Evolutionary conservation across 2,329 filamentous ascomycete species (phyloP), one percentile per base, ranked within the genome.

Genomic region (Berkeleyomyces rouxiae): DNA sequence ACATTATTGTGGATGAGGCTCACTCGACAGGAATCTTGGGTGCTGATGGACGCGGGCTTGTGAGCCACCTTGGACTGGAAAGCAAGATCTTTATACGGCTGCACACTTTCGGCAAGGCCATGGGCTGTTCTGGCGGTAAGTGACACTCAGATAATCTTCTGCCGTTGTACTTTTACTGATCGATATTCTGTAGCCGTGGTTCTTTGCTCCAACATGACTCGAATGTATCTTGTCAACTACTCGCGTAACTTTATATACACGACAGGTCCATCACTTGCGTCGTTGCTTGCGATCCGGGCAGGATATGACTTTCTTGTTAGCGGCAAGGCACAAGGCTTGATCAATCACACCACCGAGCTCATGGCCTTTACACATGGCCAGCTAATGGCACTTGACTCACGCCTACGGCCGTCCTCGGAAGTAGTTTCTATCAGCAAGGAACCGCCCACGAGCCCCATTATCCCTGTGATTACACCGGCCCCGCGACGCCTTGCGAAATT

Each of bases 161-260:
- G 9, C 7, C 0, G 6, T 42, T 1, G 7, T 11, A 6, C 9
- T 53, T 39, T 62, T n/a, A 51, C 63, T 67, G 42, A 69, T 62
- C 67, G 37, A 69, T 65, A 40, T 51, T 58, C 58, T 60, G 42
- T 51, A 70, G 70, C 71, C 31, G 84, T 84, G 23, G 74, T 89
- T 1, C 75, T 90, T 0, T 87, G 84, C 69, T 82, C 82, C 1
- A 70, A 77, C 0, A 72, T 78, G 0, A 80, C 82, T 0, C 75
- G 84, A 33, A 73, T 80, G 1, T 89, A 88, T 66, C 75, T 90
- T 60, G 79, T 89, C 71, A 90, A 90, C 69, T 90, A 90, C 68
- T 85, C 86, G 0, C 80, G 86, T n/a, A 83, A 80, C 1, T 73
- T 90, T 49, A 88, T 90, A 62, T 90, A 88, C 70, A 88, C 86